Evolutionary conservation across 2,329 filamentous ascomycete species (phyloP).

Genomic region (Hysterium pulicare): DNA sequence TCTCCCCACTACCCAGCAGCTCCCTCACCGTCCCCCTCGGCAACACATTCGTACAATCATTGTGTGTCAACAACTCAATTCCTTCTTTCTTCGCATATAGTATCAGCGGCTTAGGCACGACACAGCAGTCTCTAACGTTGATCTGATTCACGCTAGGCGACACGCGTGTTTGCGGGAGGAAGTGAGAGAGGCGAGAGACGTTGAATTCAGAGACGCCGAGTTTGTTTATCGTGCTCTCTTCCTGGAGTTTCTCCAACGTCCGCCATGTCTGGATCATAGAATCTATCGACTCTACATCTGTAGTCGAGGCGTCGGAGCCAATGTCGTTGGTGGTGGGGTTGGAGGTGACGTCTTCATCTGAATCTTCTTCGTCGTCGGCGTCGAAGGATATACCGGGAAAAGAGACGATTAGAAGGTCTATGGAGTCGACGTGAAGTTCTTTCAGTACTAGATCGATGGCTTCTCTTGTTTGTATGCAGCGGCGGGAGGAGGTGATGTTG

Average conservation of each 20-base stretch:
- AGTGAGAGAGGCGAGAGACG: conserved; percentile 72
- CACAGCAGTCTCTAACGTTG: conserved; percentile 93
- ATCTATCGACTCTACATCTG: conserved; percentile 52
- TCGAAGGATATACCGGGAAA: conserved; percentile 94
- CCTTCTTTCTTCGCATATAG: conserved; percentile 76
- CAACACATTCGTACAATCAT: conserved; percentile 88
- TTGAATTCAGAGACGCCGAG: conserved; percentile 92
- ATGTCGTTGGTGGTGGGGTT: too few relatives aligned
- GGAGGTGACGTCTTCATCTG: conserved; percentile 44
- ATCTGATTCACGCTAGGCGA: conserved; percentile 89
- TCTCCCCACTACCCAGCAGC: conserved; percentile 68
- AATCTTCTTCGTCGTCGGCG: conserved; percentile 80
- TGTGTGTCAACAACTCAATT: conserved; percentile 89
- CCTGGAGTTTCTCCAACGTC: conserved; percentile 69
- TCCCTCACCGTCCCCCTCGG: conserved; percentile 81
- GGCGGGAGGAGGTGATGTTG: conserved; percentile 59
- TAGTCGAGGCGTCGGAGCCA: conserved; percentile 1
- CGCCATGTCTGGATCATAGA: conserved; percentile 65
- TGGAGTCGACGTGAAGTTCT: conserved; percentile 69
- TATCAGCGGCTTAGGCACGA: conserved; percentile 83
- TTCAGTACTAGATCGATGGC: conserved; percentile 77
- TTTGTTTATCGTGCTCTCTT: conserved; percentile 66
- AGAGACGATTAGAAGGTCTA: conserved; percentile 87
- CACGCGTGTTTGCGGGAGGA: conserved; percentile 68
- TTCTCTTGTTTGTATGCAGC: conserved; percentile 69